Conservation (phyloP, 352 stramenopile genomes). For the Phytophthora hibernalis region DNA sequence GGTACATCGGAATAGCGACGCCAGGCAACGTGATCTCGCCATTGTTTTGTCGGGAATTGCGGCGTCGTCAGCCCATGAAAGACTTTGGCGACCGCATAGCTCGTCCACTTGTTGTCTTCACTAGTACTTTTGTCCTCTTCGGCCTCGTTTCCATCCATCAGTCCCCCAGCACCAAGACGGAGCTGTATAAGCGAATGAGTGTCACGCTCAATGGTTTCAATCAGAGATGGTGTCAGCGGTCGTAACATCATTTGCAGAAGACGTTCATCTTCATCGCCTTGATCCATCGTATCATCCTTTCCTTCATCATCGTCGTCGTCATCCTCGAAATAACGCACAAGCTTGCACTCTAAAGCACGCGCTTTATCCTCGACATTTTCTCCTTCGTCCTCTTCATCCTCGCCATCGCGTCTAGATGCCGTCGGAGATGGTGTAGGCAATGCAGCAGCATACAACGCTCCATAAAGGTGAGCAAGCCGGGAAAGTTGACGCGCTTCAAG, state of each 20-base stretch:
- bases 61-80: conserved; percentile 80
- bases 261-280: conserved; percentile 36
- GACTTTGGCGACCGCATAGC: conserved; percentile 75
- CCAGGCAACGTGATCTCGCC: conserved; percentile 75
- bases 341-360: conserved; percentile 48
- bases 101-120: conserved; percentile 52
- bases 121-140: conserved; percentile 27
- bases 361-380: conserved; percentile 41
- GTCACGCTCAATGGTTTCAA: conserved; percentile 68
- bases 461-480: conserved; percentile 65
- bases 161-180: conserved; percentile 19
- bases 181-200: conserved; percentile 45
- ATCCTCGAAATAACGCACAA: conserved; percentile 77
- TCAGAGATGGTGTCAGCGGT: conserved; percentile 53
- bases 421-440: conserved; percentile 28
- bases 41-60: conserved; percentile 61
- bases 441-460: conserved; percentile 51
- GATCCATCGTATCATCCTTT: not conserved
- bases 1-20: conserved; percentile 68
- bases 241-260: conserved; percentile 55
- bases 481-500: conserved; percentile 69
- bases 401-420: conserved; percentile 3
- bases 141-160: conserved; percentile 18
- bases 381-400: conserved; percentile 21
- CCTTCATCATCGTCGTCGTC: conserved; percentile 23